Evolutionary conservation across 768 basidiomycete genomes (phyloP), one percentile per base, ranked within the genome.

Genomic region (Erythrobasidium yunnanense): DNA sequence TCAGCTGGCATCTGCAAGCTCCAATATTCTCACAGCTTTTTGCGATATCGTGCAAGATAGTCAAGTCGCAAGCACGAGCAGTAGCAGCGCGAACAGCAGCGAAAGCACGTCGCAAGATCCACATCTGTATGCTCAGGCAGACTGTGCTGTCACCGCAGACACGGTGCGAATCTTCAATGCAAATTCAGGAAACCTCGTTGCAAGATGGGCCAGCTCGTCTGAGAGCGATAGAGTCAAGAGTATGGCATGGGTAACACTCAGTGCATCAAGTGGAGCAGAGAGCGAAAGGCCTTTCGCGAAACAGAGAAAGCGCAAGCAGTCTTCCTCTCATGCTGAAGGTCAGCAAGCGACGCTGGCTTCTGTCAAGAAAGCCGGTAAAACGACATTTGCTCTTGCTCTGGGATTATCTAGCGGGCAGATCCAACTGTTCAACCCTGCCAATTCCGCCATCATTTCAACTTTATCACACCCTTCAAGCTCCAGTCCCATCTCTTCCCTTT

Each of bases 181-280:
- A 34, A 29, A 38, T 1, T 27, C 60, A 18, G 60, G 46, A 23
- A 29, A 49, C 22, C 52, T 46, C 49, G 35, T 51, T 4, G 60
- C 45, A 13, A 63, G 60, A 25, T 63, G 60, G 60, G n/a, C 60
- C 4, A 63, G 47, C 38, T 6, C 56, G 38, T 45, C 38, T 58
- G 38, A 27, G 30, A 25, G 38, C 15, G 56, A 58, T 20, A 35
- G 56, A 3, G 29, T 51, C 22, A 49, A 46, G 22, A 2, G 22
- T 18, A 46, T 63, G 20, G 60, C 32, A 51, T 63, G 60, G 60
- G 60, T 33, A 23, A 30, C 49, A 18, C 47, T 63, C 27, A 42
- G 45, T 25, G 33, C 50, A 23, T 23, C 50, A 52, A 13, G 20
- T 23, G 8, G 20, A 23, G 15, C 25, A 27, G 22, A 18, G 15